These are phyloP conservation scores for Hypoxylon rickii DNA, from an alignment of 495 filamentous ascomycete species.

Conservation along the genomic window DNA sequence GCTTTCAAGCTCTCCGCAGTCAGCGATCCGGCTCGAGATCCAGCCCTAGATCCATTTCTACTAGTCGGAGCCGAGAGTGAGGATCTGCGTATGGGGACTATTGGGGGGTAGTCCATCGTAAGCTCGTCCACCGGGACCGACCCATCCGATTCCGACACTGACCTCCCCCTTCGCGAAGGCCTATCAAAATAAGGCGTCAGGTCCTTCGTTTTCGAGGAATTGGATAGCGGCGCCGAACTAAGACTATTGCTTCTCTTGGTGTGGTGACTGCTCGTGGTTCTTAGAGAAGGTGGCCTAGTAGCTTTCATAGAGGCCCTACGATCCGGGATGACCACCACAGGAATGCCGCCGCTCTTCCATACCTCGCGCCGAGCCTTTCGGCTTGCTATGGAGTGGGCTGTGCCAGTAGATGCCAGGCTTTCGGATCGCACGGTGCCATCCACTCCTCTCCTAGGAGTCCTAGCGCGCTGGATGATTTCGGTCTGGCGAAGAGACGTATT, in stretches of 20 bases:
- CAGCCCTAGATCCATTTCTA: slow-evolving; percentile 65
- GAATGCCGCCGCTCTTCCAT: slow-evolving; percentile 59
- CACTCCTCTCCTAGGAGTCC: slow-evolving; percentile 22
- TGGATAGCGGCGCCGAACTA: slow-evolving; percentile 46
- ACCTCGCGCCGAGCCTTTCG: slow-evolving; percentile 60
- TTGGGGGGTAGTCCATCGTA: slow-evolving; percentile 64
- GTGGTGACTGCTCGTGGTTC: slow-evolving; percentile 57
- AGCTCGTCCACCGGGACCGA: slow-evolving; percentile 51
- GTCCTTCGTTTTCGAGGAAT: slow-evolving; percentile 39
- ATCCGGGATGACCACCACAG: slow-evolving; percentile 74
- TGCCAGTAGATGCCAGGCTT: slow-evolving; percentile 64
- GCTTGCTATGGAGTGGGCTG: slow-evolving; percentile 59
- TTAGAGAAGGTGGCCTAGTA: slow-evolving; percentile 52
- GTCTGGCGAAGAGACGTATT: slow-evolving; percentile 39
- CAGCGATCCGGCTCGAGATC: slow-evolving; percentile 56
- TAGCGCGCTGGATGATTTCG: slow-evolving; percentile 34
- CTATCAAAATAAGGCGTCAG: slow-evolving; percentile 40
- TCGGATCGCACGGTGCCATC: slow-evolving; percentile 50
- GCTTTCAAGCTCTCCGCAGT: slow-evolving; percentile 68
- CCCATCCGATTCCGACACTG: slow-evolving; percentile 53
- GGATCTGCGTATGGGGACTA: slow-evolving; percentile 63
- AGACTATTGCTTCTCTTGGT: slow-evolving; percentile 52
- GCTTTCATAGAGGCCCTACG: slow-evolving; percentile 67
- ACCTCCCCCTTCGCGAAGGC: slow-evolving; percentile 45
- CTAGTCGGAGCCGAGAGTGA: slow-evolving; percentile 75